Evolutionary conservation across 2,329 filamentous ascomycete species (phyloP).

Genomic region (Zalaria sp.): DNA sequence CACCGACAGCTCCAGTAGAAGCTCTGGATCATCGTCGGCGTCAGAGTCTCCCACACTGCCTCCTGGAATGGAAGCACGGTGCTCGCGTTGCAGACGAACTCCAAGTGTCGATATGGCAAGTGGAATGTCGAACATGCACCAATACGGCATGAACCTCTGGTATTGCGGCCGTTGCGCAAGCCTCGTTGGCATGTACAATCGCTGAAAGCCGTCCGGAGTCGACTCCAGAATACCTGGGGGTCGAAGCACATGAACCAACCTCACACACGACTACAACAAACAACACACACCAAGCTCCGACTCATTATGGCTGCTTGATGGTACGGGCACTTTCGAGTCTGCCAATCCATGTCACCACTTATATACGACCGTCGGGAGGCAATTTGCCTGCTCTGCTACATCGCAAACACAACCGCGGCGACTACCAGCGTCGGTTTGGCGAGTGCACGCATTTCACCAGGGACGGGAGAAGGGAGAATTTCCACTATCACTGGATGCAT

Average conservation of each 20-base stretch:
- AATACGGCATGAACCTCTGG: conserved; percentile 22
- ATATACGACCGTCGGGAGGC: conserved; percentile 10
- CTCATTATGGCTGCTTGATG: not conserved
- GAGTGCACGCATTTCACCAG: no score
- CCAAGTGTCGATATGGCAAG: conserved; percentile 17
- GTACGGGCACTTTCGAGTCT: conserved; percentile 1
- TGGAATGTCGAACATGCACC: conserved; percentile 21
- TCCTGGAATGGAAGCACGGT: conserved; percentile 13
- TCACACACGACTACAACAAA: no score
- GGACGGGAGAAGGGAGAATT: no score
- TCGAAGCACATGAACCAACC: no score
- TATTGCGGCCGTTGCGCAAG: conserved; percentile 22
- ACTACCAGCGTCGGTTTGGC: no score
- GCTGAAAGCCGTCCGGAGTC: conserved; percentile 8
- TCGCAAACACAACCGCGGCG: no score
- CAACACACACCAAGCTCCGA: no score
- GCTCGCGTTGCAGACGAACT: conserved; percentile 21
- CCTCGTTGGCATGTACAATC: conserved; percentile 18
- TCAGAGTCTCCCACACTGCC: not conserved
- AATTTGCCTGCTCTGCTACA: conserved; percentile 3
- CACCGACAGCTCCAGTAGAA: conserved; percentile 13
- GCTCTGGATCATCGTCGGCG: not conserved
- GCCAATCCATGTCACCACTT: conserved; percentile 1
- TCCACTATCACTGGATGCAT: no score
- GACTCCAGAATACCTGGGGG: no score